Conservation (phyloP, 108 stramenopile genomes). For the Asterionellopsis glacialis region DNA sequence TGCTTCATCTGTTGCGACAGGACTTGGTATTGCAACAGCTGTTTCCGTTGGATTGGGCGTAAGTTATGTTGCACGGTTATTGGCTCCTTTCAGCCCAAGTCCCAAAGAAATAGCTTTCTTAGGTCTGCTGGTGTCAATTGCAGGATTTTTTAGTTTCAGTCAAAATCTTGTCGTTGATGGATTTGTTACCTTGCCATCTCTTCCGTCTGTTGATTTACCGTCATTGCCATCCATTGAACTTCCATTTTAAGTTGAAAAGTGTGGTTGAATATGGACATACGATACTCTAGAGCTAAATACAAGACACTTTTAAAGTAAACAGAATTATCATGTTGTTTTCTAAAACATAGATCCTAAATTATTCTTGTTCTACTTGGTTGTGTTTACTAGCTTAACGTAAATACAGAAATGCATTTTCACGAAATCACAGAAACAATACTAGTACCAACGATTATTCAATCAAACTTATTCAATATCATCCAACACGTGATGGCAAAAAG, state of each 20-base stretch:
- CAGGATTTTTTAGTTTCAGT: constrained; percentile 79
- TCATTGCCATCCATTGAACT: constrained; percentile 21
- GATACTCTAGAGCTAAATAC: no score
- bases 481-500: no score
- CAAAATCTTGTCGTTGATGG: constrained; percentile 86
- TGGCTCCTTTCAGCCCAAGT: constrained; percentile 61
- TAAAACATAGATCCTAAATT: no score
- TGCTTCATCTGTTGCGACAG: constrained; percentile 45
- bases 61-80: constrained; percentile 58
- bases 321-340: no score
- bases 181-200: constrained; percentile 51
- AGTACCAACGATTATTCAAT: no score
- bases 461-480: no score
- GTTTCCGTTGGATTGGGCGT: constrained; percentile 61
- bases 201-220: constrained; percentile 17
- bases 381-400: no score
- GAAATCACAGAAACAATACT: no score
- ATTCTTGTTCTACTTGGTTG: no score
- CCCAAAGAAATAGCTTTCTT: constrained; percentile 84
- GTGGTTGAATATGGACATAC: not conserved
- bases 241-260: constrained; percentile 6
- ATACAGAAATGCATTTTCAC: no score
- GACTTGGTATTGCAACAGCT: constrained; percentile 69
- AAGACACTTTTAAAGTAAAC: no score
- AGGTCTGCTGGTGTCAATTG: constrained; percentile 73